Percentiles rank a stretch among this genome's conserved stretches.
Evolutionary conservation across 2,329 filamentous ascomycete genomes (phyloP).

Genomic region (Calonectria hongkongensis): DNA sequence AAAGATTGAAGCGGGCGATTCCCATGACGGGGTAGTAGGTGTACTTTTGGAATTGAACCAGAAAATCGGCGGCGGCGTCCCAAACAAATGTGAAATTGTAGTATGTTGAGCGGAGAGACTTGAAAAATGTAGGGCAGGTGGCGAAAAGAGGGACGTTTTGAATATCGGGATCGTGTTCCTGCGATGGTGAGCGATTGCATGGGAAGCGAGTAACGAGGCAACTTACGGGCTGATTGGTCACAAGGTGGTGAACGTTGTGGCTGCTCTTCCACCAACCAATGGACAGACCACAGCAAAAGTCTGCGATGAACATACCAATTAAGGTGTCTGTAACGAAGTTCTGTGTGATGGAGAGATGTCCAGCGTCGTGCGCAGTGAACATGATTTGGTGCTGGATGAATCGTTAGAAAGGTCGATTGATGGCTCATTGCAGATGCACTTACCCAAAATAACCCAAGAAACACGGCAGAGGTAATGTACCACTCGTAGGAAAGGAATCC

Average conservation of each 20-base stretch:
- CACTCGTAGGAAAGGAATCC: conserved; percentile 68
- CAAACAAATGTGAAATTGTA: conserved; percentile 80
- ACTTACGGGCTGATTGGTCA: conserved; percentile 76
- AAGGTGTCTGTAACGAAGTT: conserved; percentile 75
- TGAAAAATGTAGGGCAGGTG: conserved; percentile 79
- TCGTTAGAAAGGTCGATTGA: conserved; percentile 40
- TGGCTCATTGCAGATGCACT: not conserved
- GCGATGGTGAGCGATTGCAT: conserved; percentile 3
- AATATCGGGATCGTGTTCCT: conserved; percentile 76
- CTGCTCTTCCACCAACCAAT: conserved; percentile 83
- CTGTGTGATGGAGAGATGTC: conserved; percentile 77
- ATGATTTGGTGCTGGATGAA: conserved; percentile 77
- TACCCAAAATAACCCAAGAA: conserved; percentile 79
- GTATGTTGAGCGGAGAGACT: conserved; percentile 77
- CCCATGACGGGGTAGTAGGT: conserved; percentile 82
- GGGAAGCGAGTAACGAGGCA: not conserved
- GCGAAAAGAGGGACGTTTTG: conserved; percentile 83
- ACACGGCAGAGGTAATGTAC: conserved; percentile 75
- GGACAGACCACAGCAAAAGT: conserved; percentile 79
- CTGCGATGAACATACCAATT: conserved; percentile 77
- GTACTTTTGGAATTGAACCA: conserved; percentile 78
- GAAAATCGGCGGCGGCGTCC: conserved; percentile 75
- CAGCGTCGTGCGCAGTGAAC: conserved; percentile 80
- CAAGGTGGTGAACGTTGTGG: conserved; percentile 81
- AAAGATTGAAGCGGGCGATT: conserved; percentile 83